Percentiles rank a stretch among this genome's conserved stretches.
phyloP scores from a whole-genome alignment of 345 rosid species.

The Mangifera indica region DNA sequence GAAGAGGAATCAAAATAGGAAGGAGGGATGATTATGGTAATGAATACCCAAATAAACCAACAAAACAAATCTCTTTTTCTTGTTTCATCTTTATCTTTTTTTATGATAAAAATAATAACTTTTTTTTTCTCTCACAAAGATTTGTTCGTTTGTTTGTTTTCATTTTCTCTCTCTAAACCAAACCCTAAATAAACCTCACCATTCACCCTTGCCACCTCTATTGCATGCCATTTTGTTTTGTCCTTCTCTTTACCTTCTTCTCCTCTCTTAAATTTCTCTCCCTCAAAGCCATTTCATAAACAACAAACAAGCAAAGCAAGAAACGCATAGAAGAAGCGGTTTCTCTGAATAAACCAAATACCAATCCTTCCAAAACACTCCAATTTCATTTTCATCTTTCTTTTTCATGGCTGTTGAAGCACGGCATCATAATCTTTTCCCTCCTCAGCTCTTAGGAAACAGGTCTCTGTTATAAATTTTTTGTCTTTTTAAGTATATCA shows the following conservation, averaged over 20 bases:
- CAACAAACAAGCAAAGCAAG: not conserved
- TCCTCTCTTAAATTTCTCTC: slow-evolving; percentile 12
- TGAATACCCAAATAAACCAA: no score
- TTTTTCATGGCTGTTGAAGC: slow-evolving; percentile 72
- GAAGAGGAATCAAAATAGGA: no score
- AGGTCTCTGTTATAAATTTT: slow-evolving; percentile 30
- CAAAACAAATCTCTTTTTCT: not conserved
- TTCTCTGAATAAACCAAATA: not conserved
- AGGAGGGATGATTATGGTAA: no score
- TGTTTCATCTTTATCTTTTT: not conserved
- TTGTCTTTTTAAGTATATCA: not conserved
- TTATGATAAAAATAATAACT: no score
- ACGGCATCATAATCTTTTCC: slow-evolving; percentile 44
- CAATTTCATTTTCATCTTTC: not conserved
- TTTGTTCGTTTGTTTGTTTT: not conserved
- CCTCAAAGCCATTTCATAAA: not conserved
- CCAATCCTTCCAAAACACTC: not conserved
- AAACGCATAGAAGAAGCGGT: not conserved
- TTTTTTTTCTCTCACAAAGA: not conserved
- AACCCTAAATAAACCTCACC: slow-evolving; percentile 50
- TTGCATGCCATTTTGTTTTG: slow-evolving; percentile 32
- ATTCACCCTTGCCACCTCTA: slow-evolving; percentile 27
- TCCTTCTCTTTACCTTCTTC: slow-evolving; percentile 8
- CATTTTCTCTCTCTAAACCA: slow-evolving; percentile 17
- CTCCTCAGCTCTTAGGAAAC: slow-evolving; percentile 47